Percentiles rank a stretch among this genome's conserved stretches.
phyloP scores from a whole-genome alignment of 192 early-diverging fungal species.

The Coemansia sp. region DNA sequence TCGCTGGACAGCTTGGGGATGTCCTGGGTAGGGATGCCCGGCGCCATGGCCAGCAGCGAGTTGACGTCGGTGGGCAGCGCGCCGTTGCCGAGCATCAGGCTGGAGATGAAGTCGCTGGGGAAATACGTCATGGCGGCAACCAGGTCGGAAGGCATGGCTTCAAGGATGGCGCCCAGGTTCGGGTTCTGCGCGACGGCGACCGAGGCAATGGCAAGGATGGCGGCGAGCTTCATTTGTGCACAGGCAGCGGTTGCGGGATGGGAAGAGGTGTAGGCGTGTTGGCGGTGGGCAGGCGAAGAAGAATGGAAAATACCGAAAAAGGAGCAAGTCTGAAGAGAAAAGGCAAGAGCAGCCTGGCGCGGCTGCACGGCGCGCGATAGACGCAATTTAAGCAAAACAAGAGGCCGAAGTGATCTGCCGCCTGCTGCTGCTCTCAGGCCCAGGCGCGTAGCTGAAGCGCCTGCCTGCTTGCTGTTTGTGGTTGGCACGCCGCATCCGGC shows the following conservation, averaged over 20 bases:
- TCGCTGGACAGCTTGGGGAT: slow-evolving; percentile 24
- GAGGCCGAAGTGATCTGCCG: too few species aligned
- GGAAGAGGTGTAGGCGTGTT: not conserved
- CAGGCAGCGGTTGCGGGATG: not conserved
- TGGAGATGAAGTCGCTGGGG: slow-evolving; percentile 21
- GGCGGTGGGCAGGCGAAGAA: too few species aligned
- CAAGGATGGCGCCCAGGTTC: slow-evolving; percentile 30
- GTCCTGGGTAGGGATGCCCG: slow-evolving; percentile 15
- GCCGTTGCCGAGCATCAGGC: slow-evolving; percentile 22
- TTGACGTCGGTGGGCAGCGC: slow-evolving; percentile 31
- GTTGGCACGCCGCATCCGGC: too few species aligned
- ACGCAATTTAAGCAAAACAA: not conserved
- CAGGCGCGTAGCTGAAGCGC: too few species aligned
- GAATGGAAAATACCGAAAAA: not conserved
- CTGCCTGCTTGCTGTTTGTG: too few species aligned
- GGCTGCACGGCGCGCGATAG: slow-evolving; percentile 1
- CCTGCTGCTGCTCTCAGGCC: too few species aligned
- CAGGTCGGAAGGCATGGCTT: slow-evolving; percentile 27
- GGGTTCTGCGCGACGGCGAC: slow-evolving; percentile 18
- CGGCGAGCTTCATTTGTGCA: slow-evolving; percentile 37
- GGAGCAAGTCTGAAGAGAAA: not conserved
- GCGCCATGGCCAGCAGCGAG: slow-evolving; percentile 24
- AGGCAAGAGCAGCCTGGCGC: not conserved
- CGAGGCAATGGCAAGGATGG: slow-evolving; percentile 14
- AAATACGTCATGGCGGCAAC: slow-evolving; percentile 29